Conservation (phyloP, 768 basidiomycete species). For the Amanita polypyramis region DNA sequence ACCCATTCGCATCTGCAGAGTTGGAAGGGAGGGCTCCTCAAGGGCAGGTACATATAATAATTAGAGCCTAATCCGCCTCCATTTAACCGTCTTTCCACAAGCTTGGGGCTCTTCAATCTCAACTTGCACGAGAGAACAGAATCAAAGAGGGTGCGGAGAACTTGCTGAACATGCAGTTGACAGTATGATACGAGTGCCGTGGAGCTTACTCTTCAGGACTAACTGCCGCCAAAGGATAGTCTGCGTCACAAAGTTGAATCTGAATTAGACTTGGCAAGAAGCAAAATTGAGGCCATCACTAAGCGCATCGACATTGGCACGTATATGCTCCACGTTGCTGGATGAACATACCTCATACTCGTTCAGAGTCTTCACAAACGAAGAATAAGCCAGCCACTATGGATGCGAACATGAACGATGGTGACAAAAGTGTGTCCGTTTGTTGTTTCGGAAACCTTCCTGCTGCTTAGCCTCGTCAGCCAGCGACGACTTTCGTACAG, state of each 20-base stretch:
- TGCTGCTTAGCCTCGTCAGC: slow-evolving; percentile 11
- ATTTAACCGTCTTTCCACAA: slow-evolving; percentile 16
- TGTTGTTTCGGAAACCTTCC: not conserved
- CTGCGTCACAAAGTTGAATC: slow-evolving; percentile 64
- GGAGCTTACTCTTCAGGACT: not conserved
- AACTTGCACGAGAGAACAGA: slow-evolving; percentile 64
- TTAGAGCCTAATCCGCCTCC: not conserved
- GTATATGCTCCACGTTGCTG: slow-evolving; percentile 11
- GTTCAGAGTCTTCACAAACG: slow-evolving; percentile 21
- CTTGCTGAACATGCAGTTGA: slow-evolving; percentile 58
- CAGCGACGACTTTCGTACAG: slow-evolving; percentile 64
- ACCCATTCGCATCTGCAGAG: slow-evolving; percentile 25
- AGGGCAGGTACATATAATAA: slow-evolving; percentile 29
- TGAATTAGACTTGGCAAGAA: slow-evolving; percentile 66
- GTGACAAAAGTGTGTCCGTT: slow-evolving; percentile 29
- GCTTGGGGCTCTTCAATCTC: slow-evolving; percentile 59
- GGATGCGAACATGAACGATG: slow-evolving; percentile 3
- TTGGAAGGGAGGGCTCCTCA: slow-evolving; percentile 34
- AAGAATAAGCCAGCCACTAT: slow-evolving; percentile 11
- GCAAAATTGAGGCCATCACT: slow-evolving; percentile 59
- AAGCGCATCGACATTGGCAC: slow-evolving; percentile 46
- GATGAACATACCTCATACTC: slow-evolving; percentile 9
- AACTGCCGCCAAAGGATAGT: slow-evolving; percentile 31
- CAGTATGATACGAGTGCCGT: slow-evolving; percentile 26
- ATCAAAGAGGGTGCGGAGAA: slow-evolving; percentile 93